Conservation (phyloP, 202 grass and related monocot genomes). For the Bolboschoenoplectus hybrid region DNA sequence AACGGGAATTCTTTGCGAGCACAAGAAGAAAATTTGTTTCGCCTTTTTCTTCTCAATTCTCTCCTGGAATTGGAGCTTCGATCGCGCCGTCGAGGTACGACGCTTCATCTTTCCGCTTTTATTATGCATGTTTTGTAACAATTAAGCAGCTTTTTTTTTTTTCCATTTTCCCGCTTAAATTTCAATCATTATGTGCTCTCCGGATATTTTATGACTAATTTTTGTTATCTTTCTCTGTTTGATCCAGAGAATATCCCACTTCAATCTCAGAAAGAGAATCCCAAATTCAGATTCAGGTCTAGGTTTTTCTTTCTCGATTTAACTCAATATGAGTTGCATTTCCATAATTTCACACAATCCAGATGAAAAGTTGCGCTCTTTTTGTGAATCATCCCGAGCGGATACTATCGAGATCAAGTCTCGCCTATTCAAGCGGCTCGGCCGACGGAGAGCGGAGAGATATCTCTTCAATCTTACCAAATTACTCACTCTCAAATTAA, state of each 20-base stretch:
- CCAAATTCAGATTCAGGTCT: conserved; percentile 1
- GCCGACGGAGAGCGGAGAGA: conserved; percentile 49
- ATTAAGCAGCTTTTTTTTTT: background rate
- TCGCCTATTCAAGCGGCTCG: conserved; percentile 55
- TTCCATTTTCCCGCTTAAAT: background rate
- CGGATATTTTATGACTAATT: background rate
- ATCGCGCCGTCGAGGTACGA: background rate
- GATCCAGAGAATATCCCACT: conserved; percentile 7
- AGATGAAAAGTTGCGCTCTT: conserved; percentile 47
- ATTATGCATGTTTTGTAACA: background rate
- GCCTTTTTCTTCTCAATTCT: background rate
- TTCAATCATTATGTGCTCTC: background rate
- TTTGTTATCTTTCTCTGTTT: background rate
- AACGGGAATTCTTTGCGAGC: background rate
- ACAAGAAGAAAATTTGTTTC: background rate
- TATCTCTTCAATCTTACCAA: conserved; percentile 57
- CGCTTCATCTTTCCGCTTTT: too few relatives aligned
- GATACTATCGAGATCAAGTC: conserved; percentile 71
- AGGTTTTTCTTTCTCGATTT: background rate
- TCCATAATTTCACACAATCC: conserved; percentile 22
- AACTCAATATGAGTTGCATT: conserved; percentile 38
- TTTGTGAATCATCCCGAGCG: conserved; percentile 47
- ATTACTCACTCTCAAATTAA: conserved; percentile 56
- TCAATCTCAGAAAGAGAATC: background rate
- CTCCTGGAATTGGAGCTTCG: background rate